Conservation (phyloP, 768 basidiomycete species). For the Trametes meyenii region DNA sequence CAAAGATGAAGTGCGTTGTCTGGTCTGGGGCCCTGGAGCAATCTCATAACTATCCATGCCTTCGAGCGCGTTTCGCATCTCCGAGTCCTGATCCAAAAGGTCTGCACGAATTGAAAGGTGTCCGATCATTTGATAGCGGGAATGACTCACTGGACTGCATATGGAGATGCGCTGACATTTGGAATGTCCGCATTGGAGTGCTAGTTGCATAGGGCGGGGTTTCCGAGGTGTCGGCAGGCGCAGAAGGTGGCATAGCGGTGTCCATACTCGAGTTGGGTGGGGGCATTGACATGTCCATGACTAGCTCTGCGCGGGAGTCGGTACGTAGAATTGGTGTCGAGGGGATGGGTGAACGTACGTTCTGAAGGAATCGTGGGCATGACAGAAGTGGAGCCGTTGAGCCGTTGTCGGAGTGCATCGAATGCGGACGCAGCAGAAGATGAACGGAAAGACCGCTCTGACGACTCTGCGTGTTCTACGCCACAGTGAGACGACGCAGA, state of each 20-base stretch:
- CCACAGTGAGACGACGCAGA: neutral
- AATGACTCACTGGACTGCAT: constrained; percentile 55
- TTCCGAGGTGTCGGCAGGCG: constrained; percentile 34
- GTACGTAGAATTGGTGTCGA: neutral
- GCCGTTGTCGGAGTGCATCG: constrained; percentile 28
- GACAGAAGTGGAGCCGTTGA: constrained; percentile 20
- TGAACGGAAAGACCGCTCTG: constrained; percentile 21
- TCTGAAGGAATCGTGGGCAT: constrained; percentile 23
- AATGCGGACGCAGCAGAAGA: constrained; percentile 24
- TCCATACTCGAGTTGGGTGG: constrained; percentile 40
- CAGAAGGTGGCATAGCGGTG: constrained; percentile 42
- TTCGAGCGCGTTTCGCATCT: constrained; percentile 68
- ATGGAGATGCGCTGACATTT: constrained; percentile 53
- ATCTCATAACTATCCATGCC: constrained; percentile 56
- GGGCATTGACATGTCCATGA: constrained; percentile 27
- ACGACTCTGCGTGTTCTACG: constrained; percentile 18
- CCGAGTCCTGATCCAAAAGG: constrained; percentile 68
- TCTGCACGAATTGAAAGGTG: constrained; percentile 43
- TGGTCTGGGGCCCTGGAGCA: constrained; percentile 27
- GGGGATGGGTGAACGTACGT: constrained; percentile 18
- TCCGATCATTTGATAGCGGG: constrained; percentile 1
- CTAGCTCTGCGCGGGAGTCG: constrained; percentile 11
- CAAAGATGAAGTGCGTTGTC: constrained; percentile 8
- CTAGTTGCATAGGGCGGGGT: constrained; percentile 55
- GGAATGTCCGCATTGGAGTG: constrained; percentile 55